A percentile compares a stretch with the other conserved stretches of the same genome.
Conservation (phyloP, 441 rosid species). For the Kokia cookei region DNA sequence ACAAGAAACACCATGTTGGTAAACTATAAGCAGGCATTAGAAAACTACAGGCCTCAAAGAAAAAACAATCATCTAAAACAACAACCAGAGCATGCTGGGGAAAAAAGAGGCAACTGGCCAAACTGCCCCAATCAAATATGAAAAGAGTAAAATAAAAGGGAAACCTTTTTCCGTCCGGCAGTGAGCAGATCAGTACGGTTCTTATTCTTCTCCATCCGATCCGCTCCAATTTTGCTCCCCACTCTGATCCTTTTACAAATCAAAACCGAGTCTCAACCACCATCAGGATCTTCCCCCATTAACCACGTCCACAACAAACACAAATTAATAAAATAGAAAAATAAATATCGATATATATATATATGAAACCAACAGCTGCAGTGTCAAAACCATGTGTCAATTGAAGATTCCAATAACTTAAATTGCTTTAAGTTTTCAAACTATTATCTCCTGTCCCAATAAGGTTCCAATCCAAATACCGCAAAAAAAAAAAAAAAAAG, state of each 20-base stretch:
- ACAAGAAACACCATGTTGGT: no score
- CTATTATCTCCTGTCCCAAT: neutral
- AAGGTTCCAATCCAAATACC: neutral
- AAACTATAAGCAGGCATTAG: no score
- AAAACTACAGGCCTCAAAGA: neutral
- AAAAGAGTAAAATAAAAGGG: neutral
- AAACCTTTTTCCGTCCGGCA: conserved; percentile 95
- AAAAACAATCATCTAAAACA: neutral
- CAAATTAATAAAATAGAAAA: neutral
- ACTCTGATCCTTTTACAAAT: conserved; percentile 21
- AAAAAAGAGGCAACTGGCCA: neutral
- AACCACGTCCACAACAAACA: conserved; percentile 8
- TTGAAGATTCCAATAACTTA: neutral
- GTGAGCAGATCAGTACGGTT: conserved; percentile 84
- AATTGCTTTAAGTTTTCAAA: neutral
- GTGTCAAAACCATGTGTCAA: neutral
- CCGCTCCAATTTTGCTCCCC: conserved; percentile 25
- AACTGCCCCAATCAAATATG: neutral
- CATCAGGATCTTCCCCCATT: conserved; percentile 29
- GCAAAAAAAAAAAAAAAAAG: neutral
- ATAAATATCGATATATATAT: neutral
- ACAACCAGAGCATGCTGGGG: neutral
- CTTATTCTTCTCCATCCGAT: conserved; percentile 94
- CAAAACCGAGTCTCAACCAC: conserved; percentile 24
- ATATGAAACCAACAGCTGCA: neutral